Base-by-base conservation (phyloP, 2,329 filamentous ascomycete genomes). In the Teratosphaeria destructans region DNA sequence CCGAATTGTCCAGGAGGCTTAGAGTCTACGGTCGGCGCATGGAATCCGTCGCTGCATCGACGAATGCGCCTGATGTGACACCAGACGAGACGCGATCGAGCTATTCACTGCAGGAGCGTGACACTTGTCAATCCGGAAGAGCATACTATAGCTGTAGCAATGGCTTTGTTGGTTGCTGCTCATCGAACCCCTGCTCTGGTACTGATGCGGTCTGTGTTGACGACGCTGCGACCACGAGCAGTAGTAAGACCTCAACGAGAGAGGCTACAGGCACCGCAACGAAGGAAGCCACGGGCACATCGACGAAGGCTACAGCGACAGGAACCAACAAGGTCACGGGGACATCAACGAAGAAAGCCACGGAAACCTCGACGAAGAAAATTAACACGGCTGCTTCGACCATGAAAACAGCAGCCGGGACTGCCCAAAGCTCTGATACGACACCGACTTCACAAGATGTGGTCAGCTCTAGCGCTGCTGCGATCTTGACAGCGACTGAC, bases 111-210 rank as follows among this genome's bases (percentile, higher is more conserved):
- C 37, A 43, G 11, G 16, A 43, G 37, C 37, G 37, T 16, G 37
- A 43, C 16, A 14, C 47, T n/a, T 67, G 64, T 59, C 47, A 63
- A 5, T 62, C 56, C 37, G 63, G 66, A 8, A 54, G 59, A 14
- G 60, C 60, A 3, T 68, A 63, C 58, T 67, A 67, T 55, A 54
- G 55, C 29, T 68, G 66, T 57, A 62, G 60, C 8, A 67, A 64
- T 54, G 66, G 67, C n/a, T 70, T 67, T 55, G 11, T 43, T n/a
- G 67, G 67, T 19, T 70, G 67, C 55, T 70, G 67, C 56, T 64
- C 63, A 14, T 61, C 63, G 26, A 60, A 68, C 34, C 64, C 67
- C 11, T 70, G 67, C 59, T 61, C 64, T 53, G 58, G 62, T 27
- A 61, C 65, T 56, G 59, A 63, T 32, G 56, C 16, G 23, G 16